Percentiles rank a stretch among this genome's conserved stretches.
These are phyloP conservation scores for Glarea lozoyensis DNA, from an alignment of 495 filamentous ascomycete genomes.

Conservation along the genomic window DNA sequence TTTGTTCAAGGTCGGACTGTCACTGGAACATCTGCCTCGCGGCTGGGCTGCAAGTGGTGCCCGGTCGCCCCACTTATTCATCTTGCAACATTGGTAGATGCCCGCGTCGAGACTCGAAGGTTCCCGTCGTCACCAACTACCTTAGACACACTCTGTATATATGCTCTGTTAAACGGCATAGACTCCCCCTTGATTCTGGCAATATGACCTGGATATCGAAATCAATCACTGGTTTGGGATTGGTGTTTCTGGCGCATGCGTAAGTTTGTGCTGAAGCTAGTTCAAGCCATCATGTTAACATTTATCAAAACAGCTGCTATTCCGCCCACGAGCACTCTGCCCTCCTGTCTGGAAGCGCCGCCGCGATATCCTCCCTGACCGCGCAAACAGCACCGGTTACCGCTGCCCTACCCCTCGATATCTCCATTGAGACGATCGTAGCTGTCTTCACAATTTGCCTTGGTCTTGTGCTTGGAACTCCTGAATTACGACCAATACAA, in stretches of 20 bases:
- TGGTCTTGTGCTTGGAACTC: conserved; percentile 61
- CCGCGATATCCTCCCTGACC: conserved; percentile 37
- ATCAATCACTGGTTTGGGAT: conserved; percentile 52
- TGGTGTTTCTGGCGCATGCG: conserved; percentile 64
- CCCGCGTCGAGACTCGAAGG: too few species aligned
- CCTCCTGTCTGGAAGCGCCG: conserved; percentile 48
- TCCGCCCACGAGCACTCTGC: conserved; percentile 78
- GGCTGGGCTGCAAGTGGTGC: too few species aligned
- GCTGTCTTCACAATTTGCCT: conserved; percentile 59
- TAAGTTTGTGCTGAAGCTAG: conserved; percentile 33
- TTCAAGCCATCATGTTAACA: background rate
- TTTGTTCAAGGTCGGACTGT: too few species aligned
- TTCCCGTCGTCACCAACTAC: too few species aligned
- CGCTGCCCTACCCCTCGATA: conserved; percentile 59
- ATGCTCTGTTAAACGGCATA: too few species aligned
- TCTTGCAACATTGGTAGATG: too few species aligned
- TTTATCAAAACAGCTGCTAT: conserved; percentile 51
- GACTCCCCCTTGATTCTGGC: too few species aligned
- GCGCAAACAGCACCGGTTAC: conserved; percentile 23
- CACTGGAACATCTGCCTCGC: too few species aligned
- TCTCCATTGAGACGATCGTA: conserved; percentile 65
- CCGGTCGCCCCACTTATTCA: too few species aligned
- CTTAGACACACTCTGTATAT: too few species aligned
- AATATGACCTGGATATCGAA: conserved; percentile 60
- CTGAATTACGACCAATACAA: conserved; percentile 64